Evolutionary conservation across 2,329 filamentous ascomycete species (phyloP), one percentile per base, ranked within the genome.

Genomic region (Penicillium sp.): DNA sequence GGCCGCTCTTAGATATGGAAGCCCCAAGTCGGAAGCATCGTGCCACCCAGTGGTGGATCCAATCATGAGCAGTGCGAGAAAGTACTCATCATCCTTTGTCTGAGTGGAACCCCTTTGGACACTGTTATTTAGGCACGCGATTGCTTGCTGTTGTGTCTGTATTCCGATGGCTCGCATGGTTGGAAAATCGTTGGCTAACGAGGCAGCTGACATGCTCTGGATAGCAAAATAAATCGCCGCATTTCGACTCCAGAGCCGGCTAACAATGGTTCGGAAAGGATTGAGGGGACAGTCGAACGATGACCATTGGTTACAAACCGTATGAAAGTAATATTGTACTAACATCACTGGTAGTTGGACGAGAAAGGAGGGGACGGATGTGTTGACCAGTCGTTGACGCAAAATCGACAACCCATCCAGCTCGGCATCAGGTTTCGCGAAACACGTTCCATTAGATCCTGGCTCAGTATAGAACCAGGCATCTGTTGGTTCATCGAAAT

Each of bases 141-240:
- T 66, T 27, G 64, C 64, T 58, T 66, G 63, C n/a, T 65, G 64
- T 36, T 65, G 61, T 5, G 64, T 65, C 27, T 66, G 64, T 35
- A 61, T 62, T 19, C 64, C 64, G 25, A 66, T 65, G 1, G 59
- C 51, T 36, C 61, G 60, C 63, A 65, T 66, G 17, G 55, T 61
- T 6, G 64, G 64, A 29, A 66, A 62, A 38, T 66, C 64, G 36
- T 66, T 66, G 8, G 64, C 63, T 19, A 66, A 57, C 6, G 64
- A 66, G 12, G 64, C 64, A 6, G 64, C 64, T 5, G 64, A 64
- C 64, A 66, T 66, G n/a, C 64, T 66, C 48, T 66, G 64, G 9
- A 66, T 65, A n/a, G 64, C 60, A 53, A 65, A 66, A 47, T 66
- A 66, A 17, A 66, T 64, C 2, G 64, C 59, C 3, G 64, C 64